Evolutionary conservation across 805 yeast genomes (phyloP).

Genomic region (Barnettozyma sp.): DNA sequence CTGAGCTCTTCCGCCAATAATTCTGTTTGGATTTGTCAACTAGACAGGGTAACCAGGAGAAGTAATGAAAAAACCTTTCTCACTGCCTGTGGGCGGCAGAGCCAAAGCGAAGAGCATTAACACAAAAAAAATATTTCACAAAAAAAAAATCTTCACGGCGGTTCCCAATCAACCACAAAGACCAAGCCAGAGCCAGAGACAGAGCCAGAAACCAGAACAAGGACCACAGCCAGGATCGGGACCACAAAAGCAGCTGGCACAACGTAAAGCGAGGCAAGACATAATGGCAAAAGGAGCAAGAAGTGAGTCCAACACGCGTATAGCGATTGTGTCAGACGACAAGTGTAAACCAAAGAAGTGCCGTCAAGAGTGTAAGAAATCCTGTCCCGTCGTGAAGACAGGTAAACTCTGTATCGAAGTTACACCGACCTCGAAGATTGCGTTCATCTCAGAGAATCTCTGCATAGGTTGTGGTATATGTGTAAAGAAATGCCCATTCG

Average conservation of each 20-base stretch:
- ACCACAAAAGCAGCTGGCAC: no score
- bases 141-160: conserved; percentile 1
- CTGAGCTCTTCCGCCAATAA: conserved; percentile 1
- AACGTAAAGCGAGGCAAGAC: no score
- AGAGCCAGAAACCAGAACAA: no score
- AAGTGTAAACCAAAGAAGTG: conserved; percentile 98
- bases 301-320: conserved; percentile 47
- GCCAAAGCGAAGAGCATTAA: no score
- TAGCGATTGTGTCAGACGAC: conserved; percentile 91
- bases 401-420: conserved; percentile 98
- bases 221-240: no score
- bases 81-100: no score
- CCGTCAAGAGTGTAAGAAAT: conserved; percentile 94
- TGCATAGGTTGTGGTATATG: conserved; percentile 99
- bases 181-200: no score
- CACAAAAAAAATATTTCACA: not conserved
- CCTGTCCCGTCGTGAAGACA: conserved; percentile 97
- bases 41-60: conserved; percentile 1
- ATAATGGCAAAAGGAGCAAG: conserved; percentile 5
- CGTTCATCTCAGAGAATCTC: conserved; percentile 86
- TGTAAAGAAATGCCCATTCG: conserved; percentile 97
- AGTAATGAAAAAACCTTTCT: no score
- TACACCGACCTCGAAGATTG: conserved; percentile 81
- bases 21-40: not conserved
- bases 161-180: no score